Evolutionary conservation across 805 yeast species (phyloP).

Genomic region (Myxozyma lipomycoides): DNA sequence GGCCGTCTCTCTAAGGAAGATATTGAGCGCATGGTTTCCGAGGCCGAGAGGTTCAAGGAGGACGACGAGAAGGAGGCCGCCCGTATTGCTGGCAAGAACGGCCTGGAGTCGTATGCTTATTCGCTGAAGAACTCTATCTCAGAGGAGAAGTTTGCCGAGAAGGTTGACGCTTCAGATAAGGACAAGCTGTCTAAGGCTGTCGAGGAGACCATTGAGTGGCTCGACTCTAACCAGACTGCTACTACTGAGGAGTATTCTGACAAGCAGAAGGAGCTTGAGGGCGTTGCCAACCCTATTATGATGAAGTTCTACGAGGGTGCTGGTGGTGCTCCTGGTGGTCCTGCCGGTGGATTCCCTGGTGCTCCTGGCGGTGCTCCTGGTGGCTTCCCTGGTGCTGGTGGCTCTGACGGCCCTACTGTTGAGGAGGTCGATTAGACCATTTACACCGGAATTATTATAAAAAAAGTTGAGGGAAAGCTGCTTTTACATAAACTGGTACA

Average conservation of each 20-base stretch:
- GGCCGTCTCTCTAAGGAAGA: slow-evolving; percentile 98
- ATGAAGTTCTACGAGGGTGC: slow-evolving; percentile 89
- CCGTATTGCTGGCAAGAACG: slow-evolving; percentile 92
- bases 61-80: slow-evolving; percentile 93
- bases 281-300: slow-evolving; percentile 93
- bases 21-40: slow-evolving; percentile 95
- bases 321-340: slow-evolving; percentile 73
- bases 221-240: slow-evolving; percentile 90
- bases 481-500: not conserved
- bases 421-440: slow-evolving; percentile 66
- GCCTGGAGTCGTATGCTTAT: slow-evolving; percentile 91
- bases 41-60: slow-evolving; percentile 96
- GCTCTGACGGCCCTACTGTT: slow-evolving; percentile 62
- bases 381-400: slow-evolving; percentile 48
- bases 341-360: slow-evolving; percentile 56
- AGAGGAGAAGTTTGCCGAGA: slow-evolving; percentile 75
- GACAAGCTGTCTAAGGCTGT: slow-evolving; percentile 71
- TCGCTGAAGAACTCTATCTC: slow-evolving; percentile 78
- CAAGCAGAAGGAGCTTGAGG: slow-evolving; percentile 94
- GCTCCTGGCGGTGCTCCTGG: slow-evolving; percentile 65
- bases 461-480: not conserved
- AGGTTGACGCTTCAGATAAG: slow-evolving; percentile 62
- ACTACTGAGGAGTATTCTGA: slow-evolving; percentile 86
- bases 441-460: no score
- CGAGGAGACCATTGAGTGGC: slow-evolving; percentile 84